Percentiles rank a stretch among this genome's conserved stretches.
These are phyloP conservation scores for Fusarium bactridioides DNA, from an alignment of 2,329 filamentous ascomycete genomes.

Conservation along the genomic window DNA sequence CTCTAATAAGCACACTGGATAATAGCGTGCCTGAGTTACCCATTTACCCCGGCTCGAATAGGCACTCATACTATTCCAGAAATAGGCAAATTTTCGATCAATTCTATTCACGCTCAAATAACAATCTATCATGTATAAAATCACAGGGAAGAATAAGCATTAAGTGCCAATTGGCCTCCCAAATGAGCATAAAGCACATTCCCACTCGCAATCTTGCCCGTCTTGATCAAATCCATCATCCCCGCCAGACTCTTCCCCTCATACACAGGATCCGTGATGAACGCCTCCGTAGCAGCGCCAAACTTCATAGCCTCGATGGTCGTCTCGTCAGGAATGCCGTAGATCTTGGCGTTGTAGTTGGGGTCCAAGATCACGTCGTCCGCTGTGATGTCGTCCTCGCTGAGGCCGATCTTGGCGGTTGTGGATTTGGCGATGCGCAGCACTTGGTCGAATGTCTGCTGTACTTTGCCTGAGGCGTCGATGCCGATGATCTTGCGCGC, in stretches of 20 bases:
- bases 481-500: constrained; percentile 70
- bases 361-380: constrained; percentile 69
- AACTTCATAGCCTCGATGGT: constrained; percentile 75
- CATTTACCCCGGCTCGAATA: background rate
- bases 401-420: constrained; percentile 68
- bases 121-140: background rate
- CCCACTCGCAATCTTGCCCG: constrained; percentile 67
- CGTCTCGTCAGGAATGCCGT: constrained; percentile 71
- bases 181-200: constrained; percentile 77
- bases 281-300: constrained; percentile 72
- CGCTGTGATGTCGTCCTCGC: constrained; percentile 65
- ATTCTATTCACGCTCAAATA: constrained; percentile 7
- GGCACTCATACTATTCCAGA: background rate
- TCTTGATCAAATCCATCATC: constrained; percentile 72
- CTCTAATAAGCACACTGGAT: background rate
- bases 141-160: constrained; percentile 64
- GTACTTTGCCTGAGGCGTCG: constrained; percentile 56
- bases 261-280: constrained; percentile 80
- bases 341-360: constrained; percentile 70
- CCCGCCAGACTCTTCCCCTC: constrained; percentile 79
- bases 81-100: background rate
- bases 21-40: background rate
- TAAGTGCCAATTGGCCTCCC: constrained; percentile 74
- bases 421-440: constrained; percentile 72
- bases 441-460: constrained; percentile 70